Evolutionary conservation across 2,329 filamentous ascomycete species (phyloP).

Genomic region (Alternaria panax): DNA sequence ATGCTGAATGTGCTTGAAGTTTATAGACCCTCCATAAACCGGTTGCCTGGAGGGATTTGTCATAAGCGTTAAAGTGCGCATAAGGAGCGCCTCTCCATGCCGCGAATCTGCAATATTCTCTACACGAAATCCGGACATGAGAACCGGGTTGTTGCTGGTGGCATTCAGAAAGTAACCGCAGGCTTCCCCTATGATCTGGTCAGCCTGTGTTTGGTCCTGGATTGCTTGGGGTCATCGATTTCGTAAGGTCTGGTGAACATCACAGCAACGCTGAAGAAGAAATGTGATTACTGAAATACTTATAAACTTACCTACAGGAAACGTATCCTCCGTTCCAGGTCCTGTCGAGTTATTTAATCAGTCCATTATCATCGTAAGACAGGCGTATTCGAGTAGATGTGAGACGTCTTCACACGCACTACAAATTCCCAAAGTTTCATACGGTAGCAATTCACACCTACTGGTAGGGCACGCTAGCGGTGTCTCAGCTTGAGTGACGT

Average conservation of each 20-base stretch:
- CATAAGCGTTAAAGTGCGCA: slow-evolving; percentile 25
- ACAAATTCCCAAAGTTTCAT: slow-evolving; percentile 35
- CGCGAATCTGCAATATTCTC: background rate
- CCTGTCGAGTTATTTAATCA: slow-evolving; percentile 22
- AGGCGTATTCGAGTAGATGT: slow-evolving; percentile 22
- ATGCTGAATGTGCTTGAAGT: slow-evolving; percentile 23
- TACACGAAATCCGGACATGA: slow-evolving; percentile 30
- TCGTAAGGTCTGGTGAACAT: no score
- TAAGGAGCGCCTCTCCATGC: slow-evolving; percentile 20
- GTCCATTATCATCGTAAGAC: slow-evolving; percentile 22
- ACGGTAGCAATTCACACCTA: slow-evolving; percentile 32
- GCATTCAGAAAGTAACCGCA: slow-evolving; percentile 40
- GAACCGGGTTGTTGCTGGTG: slow-evolving; percentile 16
- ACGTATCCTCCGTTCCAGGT: background rate
- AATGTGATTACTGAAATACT: no score
- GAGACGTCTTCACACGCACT: slow-evolving; percentile 31
- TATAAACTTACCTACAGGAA: no score
- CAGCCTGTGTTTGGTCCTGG: no score
- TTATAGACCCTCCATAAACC: slow-evolving; percentile 28
- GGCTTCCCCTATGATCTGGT: slow-evolving; percentile 18
- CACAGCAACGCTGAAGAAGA: no score
- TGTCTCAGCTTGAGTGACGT: slow-evolving; percentile 34
- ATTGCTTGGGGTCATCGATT: no score
- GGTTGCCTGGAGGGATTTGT: slow-evolving; percentile 5
- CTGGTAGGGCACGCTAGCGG: slow-evolving; percentile 34